phyloP scores from a whole-genome alignment of 306 rosid genomes.

The Sicyos edulis region DNA sequence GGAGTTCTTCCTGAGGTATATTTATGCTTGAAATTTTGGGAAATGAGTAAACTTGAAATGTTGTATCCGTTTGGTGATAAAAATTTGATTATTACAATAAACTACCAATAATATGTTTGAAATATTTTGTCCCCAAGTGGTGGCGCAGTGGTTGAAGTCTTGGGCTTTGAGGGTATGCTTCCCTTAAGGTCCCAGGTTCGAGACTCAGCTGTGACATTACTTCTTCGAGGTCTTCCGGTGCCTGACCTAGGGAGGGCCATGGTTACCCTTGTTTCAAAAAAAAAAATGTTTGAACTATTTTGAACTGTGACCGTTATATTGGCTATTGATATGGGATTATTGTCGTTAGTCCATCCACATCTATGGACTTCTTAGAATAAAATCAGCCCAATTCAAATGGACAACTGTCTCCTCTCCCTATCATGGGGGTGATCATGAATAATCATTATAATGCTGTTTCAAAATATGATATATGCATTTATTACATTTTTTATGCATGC shows the following conservation, averaged over 20 bases:
- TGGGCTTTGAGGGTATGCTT: too few relatives aligned
- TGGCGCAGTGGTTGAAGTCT: too few relatives aligned
- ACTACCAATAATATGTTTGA: background rate
- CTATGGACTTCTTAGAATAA: background rate
- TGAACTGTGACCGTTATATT: background rate
- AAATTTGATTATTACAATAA: background rate
- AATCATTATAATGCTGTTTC: background rate
- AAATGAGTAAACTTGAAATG: background rate
- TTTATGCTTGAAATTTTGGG: background rate
- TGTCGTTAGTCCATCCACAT: background rate
- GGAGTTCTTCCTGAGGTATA: constrained; percentile 97
- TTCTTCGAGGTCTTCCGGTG: too few relatives aligned
- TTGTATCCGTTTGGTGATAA: background rate
- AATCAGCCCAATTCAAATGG: too few relatives aligned
- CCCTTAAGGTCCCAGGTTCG: too few relatives aligned
- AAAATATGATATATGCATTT: background rate
- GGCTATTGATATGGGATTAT: background rate
- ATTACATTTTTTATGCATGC: background rate
- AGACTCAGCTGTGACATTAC: too few relatives aligned
- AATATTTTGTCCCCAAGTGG: too few relatives aligned
- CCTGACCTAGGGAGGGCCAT: too few relatives aligned
- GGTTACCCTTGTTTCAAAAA: too few relatives aligned
- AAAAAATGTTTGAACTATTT: too few relatives aligned
- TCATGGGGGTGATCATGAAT: background rate
- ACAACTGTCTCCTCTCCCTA: background rate